Evolutionary conservation across 352 stramenopile species (phyloP).

Genomic region (Phytophthora meadii): DNA sequence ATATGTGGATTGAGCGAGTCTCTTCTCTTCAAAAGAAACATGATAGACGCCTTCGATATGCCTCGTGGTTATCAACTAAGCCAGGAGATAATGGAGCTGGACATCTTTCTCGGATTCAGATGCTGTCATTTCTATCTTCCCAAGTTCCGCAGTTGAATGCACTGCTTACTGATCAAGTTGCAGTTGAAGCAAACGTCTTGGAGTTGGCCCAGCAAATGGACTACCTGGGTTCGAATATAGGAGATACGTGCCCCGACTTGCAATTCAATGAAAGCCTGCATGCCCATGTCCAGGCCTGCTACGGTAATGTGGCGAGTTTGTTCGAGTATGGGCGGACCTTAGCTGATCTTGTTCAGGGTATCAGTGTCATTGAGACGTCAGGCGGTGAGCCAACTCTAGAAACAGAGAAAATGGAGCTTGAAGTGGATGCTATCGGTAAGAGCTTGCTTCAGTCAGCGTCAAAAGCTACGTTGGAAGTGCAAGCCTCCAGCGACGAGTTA

Average conservation of each 20-base stretch:
- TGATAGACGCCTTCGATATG: constrained; percentile 48
- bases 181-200: constrained; percentile 43
- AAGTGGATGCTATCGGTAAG: constrained; percentile 53
- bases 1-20: constrained; percentile 18
- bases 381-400: constrained; percentile 22
- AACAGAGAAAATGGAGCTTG: constrained; percentile 33
- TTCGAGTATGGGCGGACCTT: constrained; percentile 51
- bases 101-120: constrained; percentile 37
- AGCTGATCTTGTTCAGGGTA: constrained; percentile 58
- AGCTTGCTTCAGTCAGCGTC: constrained; percentile 36
- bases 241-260: neutral
- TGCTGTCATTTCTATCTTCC: constrained; percentile 49
- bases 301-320: constrained; percentile 38
- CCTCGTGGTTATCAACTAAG: constrained; percentile 34
- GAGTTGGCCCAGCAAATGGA: constrained; percentile 66
- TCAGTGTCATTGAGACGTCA: constrained; percentile 60
- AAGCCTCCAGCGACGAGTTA: constrained; percentile 9
- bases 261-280: constrained; percentile 33
- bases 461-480: constrained; percentile 19
- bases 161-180: constrained; percentile 42
- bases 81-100: neutral
- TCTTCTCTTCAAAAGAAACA: constrained; percentile 29
- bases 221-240: constrained; percentile 48
- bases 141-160: constrained; percentile 48
- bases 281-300: constrained; percentile 43